Evolutionary conservation across 257 asterid species (phyloP), one percentile per base, ranked within the genome.

Genomic region (Solanum bukasovii): DNA sequence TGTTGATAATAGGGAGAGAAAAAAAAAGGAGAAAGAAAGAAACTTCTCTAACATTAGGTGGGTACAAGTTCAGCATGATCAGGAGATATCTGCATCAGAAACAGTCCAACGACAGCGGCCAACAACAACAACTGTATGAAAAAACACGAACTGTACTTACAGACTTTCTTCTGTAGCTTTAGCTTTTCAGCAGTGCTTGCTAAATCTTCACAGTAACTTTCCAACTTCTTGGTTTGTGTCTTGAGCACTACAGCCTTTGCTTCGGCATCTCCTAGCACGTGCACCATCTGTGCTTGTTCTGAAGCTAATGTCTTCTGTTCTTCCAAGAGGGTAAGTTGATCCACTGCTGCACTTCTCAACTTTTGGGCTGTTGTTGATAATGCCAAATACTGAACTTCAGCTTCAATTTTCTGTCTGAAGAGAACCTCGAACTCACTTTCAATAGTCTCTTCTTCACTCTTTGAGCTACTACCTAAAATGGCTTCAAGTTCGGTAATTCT

Each of bases 351-450:
- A 88, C 83, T 92, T 78, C 89, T 90, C 90, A 92, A 88, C 44
- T 89, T 87, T 33, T 93, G 98, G 78, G 91, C 89, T 16, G 89
- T 89, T 84, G 90, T 86, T 86, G 95, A 90, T 85, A 94, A 87
- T 20, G 88, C 90, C 88, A 97, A 84, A 88, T 83, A 89, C 92
- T 93, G 93, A 42, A 97, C 95, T 88, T 95, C 98, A 13, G 95
- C 93, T 95, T 95, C 98, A 40, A 96, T 90, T 87, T 93, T 95
- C 89, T 89, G 95, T 93, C 73, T 95, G 33, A 92, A 94, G 87
- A 92, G 88, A 65, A 86, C 89, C 88, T 95, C 98, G n/a, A 92
- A 91, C 81, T 93, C 98, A 83, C 85, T 67, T 85, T 88, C 42
- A 65, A 13, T 87, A 29, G 70, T 87, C 85, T 70, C 86, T 87